Base-by-base conservation (phyloP, 108 stramenopile genomes). In the Aureococcus anophagefferens region DNA sequence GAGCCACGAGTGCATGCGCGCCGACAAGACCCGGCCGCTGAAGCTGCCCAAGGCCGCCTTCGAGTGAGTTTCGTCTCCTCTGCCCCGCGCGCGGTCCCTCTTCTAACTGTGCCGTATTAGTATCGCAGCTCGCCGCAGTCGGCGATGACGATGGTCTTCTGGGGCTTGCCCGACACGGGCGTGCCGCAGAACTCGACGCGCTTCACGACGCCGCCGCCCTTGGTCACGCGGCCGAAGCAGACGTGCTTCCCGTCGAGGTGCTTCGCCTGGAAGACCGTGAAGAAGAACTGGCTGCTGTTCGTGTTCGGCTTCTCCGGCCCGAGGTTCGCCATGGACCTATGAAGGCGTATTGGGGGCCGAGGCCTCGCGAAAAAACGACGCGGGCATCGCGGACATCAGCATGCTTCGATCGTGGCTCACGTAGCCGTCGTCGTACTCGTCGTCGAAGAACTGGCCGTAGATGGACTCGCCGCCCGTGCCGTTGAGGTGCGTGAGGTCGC, bases 231-330 rank as follows among this genome's bases (percentile, higher is more conserved):
- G 46, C 95, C 95, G 80, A 98, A 96, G 0, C 95, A 94, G 76
- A 97, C 95, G 70, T 97, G 96, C 76, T 95, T 94, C 21, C 98
- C 98, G 83, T 99, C 96, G 66, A 99, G 78, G 88, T 92, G 93
- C 5, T 91, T 90, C 28, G 91, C 91, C 30, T 87, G 77, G 30
- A 86, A 93, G 29, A 93, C 94, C 80, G 91, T 92, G 77, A 98
- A 90, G 74, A 98, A 98, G 82, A 98, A 96, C 84, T 96, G 95
- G 46, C 78, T 81, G 46, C 95, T 93, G 69, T 94, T 94, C 18
- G 92, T 96, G 67, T 93, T 88, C 33, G 95, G 76, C 63, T 81
- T 88, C 72, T 82, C 62, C 11, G 80, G 95, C 13, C 93, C 95
- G 63, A 88, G 89, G 74, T 96, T 98, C 32, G 96, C 96, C 93